Base-by-base conservation (phyloP, 441 rosid species). In the Macaranga tanarius region DNA sequence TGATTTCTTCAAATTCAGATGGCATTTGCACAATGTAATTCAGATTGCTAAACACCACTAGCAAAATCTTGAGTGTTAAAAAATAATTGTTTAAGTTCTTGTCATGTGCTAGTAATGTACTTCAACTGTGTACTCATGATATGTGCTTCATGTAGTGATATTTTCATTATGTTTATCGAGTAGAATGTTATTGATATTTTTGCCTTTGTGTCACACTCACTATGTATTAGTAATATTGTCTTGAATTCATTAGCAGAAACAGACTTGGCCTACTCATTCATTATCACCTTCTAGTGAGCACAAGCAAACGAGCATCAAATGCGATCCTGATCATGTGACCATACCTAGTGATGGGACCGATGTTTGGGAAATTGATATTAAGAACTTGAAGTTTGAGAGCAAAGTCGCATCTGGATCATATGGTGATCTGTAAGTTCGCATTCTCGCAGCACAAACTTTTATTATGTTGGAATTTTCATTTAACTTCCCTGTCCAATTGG, bases 311-410 rank as follows among this genome's bases (percentile, higher is more conserved):
- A 75, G 54, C 23, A 72, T 64, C 79, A 81, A 83, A 70, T 69
- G 69, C 63, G 83, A 80, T 60, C 89, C 90, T 72, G 80, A 82
- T 69, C 84, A 83, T 70, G 86, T 95, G 73, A 88, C 89, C 79
- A 92, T 95, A 80, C 99, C 99, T 55, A 81, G 85, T 4, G 99
- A 93, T 86, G 98, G 92, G 71, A 88, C 90, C 78, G 97, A 95
- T 86, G 98, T 89, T 70, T 95, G 99, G 98, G 99, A 92, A 85
- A 90, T 93, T 79, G 92, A 90, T 84, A 62, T 84, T 76, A 85
- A 76, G 62, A 98, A 87, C 75, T 87, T 95, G 78, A 88, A 80
- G 73, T 76, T 87, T 72, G 97, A 79, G 77, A 86, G 78, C 79
- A 92, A 89, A 82, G 90, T 93, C 75, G 93, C 93, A 75, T 91